Evolutionary conservation across 2,329 filamentous ascomycete species (phyloP), one percentile per base, ranked within the genome.

Genomic region (Fusarium sulawesiense): DNA sequence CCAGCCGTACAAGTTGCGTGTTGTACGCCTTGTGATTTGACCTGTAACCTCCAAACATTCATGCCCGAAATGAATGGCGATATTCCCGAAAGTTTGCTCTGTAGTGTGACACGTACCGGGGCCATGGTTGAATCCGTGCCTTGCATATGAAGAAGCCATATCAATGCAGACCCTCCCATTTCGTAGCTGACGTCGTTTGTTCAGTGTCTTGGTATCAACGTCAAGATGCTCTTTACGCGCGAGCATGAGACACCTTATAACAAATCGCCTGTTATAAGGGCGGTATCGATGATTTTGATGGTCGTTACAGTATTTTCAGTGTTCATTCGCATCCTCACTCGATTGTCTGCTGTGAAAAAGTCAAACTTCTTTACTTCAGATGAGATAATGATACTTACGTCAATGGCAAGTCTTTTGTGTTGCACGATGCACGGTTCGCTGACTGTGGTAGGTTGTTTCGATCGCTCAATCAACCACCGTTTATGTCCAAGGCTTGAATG

Each of bases 241-340:
- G 61, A 64, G 40, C 61, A 64, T 64, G 60, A 64, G 45, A 59
- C 60, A 8, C 60, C 45, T 5, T 64, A 64, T 16, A 64, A 64
- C 11, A 64, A 64, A 6, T 49, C 61, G n/a, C 60, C 60, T 6
- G 21, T 64, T 2, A 50, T 64, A 7, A 30, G 61, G 45, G 60
- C 61, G 13, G 21, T 64, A 8, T 64, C 61, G 1, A 50, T 64
- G 60, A 64, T 64, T 21, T 18, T 64, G 7, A 64, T 64, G 60
- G 23, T 64, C 3, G 51, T 64, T 0, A 50, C 51, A 0, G 27
- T 64, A 21, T 64, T 64, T 0, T 64, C 61, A 2, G 61, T 64
- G 1, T 23, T 23, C 2, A 64, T 64, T 11, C 61, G 61, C 5
- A 40, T 64, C 5, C 60, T 64, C 2, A 64, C 61, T 0, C 61